Base-by-base conservation (phyloP, 495 filamentous ascomycete genomes). In the Aspergillus cavernicola region DNA sequence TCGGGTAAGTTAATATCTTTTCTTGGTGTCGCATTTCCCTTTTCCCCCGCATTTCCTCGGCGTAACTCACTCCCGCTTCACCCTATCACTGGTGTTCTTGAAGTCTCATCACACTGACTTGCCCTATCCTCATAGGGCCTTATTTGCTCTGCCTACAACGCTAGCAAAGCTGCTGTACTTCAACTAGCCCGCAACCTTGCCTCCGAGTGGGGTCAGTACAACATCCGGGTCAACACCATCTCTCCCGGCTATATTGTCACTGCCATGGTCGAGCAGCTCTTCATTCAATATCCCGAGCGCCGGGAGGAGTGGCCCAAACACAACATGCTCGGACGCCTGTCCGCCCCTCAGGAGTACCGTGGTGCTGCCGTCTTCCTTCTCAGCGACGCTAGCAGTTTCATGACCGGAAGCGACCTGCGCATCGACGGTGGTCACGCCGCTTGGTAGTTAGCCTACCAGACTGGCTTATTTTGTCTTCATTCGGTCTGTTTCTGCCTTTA, bases 161-260 rank as follows among this genome's bases (percentile, higher is more conserved):
- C 90, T 44, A 90, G 85, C 64, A 96, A 96, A 69, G 89, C 89
- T 4, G 91, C 81, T 11, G 89, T 96, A 5, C 62, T 95, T 67
- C 91, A 96, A 63, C 83, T 96, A 4, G 84, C 75, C 7, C 85
- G 87, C 60, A 92, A 90, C 68, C 79, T 97, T n/a, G 92, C 91
- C 6, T 67, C 81, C 24, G 89, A 95, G 67, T 92, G 92, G 92
- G 92, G 92, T 22, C 66, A 70, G 56, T 80, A 92, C 67, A 86
- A 85, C 46, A 97, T 97, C 67, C 87, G 92, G 3, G 91, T 96
- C 55, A 97, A 97, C 74, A 95, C 91, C 35, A 85, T 97, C 60
- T 95, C 89, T 12, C 92, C 92, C 0, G 92, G 92, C 28, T 97
- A 97, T 66, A 96, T 97, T 58, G 83, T 93, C 46, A 96, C 91